Percentiles rank a stretch among this genome's conserved stretches.
Evolutionary conservation across 1,139 yeast genomes (phyloP).

Genomic region (Suhomyces taliae): DNA sequence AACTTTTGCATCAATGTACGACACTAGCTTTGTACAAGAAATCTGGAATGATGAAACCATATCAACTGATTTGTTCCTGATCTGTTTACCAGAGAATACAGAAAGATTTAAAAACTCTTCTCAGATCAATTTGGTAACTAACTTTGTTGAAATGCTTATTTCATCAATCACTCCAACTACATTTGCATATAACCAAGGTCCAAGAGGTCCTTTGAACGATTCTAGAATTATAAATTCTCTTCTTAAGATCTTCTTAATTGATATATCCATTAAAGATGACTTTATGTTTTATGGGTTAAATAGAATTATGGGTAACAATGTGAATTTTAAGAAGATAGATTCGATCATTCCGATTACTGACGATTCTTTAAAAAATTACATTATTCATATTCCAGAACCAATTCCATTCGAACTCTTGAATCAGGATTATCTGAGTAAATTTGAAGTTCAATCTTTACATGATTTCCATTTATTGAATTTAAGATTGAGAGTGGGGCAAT

Average conservation of each 20-base stretch:
- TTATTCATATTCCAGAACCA: slow-evolving; percentile 36
- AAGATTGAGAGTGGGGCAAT: slow-evolving; percentile 40
- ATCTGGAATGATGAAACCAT: slow-evolving; percentile 28
- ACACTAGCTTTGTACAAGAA: slow-evolving; percentile 17
- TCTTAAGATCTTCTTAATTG: slow-evolving; percentile 40
- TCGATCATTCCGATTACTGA: slow-evolving; percentile 30
- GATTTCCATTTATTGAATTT: slow-evolving; percentile 44
- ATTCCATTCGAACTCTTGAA: slow-evolving; percentile 18
- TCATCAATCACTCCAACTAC: slow-evolving; percentile 38
- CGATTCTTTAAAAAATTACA: slow-evolving; percentile 25
- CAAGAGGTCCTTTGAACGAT: slow-evolving; percentile 16
- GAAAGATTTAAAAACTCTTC: slow-evolving; percentile 39
- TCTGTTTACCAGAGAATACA: slow-evolving; percentile 39
- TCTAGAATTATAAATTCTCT: slow-evolving; percentile 35
- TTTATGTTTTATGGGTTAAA: slow-evolving; percentile 54
- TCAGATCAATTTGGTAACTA: slow-evolving; percentile 41
- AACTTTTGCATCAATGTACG: slow-evolving; percentile 26
- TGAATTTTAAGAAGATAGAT: slow-evolving; percentile 35
- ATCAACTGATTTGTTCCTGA: slow-evolving; percentile 24
- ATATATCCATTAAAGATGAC: slow-evolving; percentile 40
- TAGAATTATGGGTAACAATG: slow-evolving; percentile 52
- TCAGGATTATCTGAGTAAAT: slow-evolving; percentile 11
- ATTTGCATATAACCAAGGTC: slow-evolving; percentile 17
- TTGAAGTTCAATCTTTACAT: slow-evolving; percentile 33
- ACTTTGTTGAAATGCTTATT: slow-evolving; percentile 41